Evolutionary conservation across 2,329 filamentous ascomycete genomes (phyloP), one percentile per base, ranked within the genome.

Genomic region (Colletotrichum sp.): DNA sequence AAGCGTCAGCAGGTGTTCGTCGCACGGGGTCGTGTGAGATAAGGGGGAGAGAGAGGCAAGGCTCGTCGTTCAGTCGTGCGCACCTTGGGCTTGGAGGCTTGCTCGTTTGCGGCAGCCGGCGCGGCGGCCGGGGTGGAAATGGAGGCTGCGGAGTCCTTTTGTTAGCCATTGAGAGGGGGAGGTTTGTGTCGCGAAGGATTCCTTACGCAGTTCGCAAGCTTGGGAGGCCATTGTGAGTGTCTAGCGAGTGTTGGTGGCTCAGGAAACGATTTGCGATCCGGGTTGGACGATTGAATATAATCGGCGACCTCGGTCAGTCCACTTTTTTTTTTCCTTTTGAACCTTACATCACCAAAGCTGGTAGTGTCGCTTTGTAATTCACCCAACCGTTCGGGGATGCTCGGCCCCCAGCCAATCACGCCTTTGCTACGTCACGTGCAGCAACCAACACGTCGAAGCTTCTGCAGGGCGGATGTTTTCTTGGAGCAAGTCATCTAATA

Each of bases 51-150:
- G 43, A 52, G 43, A 52, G 43, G n/a, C 43, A 10, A 36, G 16
- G 66, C 30, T 30, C 56, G 64, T 43, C n/a, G 58, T 69, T 27
- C 27, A 34, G n/a, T 52, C 43, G 28, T 65, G 68, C 78, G 79
- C 69, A 88, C 87, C 86, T 87, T 88, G 75, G 87, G 87, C 81
- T 87, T 87, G 65, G 84, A 83, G 71, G 81, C 75, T 66, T 81
- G 81, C 58, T 83, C 58, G 18, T 30, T 78, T 65, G 82, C 79
- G 75, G 81, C 79, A 71, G 81, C 77, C 75, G 79, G 79, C 66
- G 81, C 80, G 55, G 80, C 74, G 55, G 81, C 80, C 7, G 80
- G 81, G 8, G 81, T 71, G 64, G 78, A 79, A 66, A 84, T 81
- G 74, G 80, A 76, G 10, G 77, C 75, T 77, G 72, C 30, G 25